Conservation (phyloP, 139 green algal species). For the Eudorina sp. region DNA sequence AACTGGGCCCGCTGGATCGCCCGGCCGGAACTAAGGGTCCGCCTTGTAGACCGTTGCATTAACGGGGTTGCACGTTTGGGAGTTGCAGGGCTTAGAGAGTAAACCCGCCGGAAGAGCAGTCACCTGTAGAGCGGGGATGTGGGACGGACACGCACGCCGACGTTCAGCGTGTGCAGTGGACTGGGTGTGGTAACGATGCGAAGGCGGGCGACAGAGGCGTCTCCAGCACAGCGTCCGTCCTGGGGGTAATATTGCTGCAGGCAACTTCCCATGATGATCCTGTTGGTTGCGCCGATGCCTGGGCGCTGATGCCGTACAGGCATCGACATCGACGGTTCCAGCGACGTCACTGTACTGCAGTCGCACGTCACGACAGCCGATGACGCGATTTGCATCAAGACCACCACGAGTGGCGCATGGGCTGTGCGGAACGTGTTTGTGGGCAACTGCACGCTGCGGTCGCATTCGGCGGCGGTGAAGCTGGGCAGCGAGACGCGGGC, state of each 20-base stretch:
- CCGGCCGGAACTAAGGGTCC: too few species aligned
- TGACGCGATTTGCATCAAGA: slow-evolving; percentile 67
- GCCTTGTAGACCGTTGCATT: too few species aligned
- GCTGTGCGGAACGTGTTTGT: slow-evolving; percentile 10
- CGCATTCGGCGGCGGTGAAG: slow-evolving; percentile 57
- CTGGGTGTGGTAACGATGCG: too few species aligned
- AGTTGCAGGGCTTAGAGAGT: too few species aligned
- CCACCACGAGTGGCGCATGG: not conserved
- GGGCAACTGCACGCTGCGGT: slow-evolving; percentile 48
- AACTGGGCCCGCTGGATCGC: too few species aligned
- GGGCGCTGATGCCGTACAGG: not conserved
- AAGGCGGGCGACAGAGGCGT: too few species aligned
- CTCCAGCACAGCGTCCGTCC: too few species aligned
- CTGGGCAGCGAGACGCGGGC: slow-evolving; percentile 47
- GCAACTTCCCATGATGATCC: not conserved
- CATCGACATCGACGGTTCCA: slow-evolving; percentile 63
- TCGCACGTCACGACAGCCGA: slow-evolving; percentile 60
- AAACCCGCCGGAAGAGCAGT: too few species aligned
- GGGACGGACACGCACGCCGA: too few species aligned
- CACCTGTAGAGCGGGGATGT: too few species aligned
- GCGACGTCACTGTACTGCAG: slow-evolving; percentile 41
- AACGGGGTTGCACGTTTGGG: too few species aligned
- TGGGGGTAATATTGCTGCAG: not conserved
- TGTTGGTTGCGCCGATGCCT: not conserved
- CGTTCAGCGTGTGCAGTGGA: too few species aligned